A percentile compares a stretch with the other conserved stretches of the same genome.
These are phyloP conservation scores for Penicillium goetzii DNA, from an alignment of 495 filamentous ascomycete genomes.

Conservation along the genomic window DNA sequence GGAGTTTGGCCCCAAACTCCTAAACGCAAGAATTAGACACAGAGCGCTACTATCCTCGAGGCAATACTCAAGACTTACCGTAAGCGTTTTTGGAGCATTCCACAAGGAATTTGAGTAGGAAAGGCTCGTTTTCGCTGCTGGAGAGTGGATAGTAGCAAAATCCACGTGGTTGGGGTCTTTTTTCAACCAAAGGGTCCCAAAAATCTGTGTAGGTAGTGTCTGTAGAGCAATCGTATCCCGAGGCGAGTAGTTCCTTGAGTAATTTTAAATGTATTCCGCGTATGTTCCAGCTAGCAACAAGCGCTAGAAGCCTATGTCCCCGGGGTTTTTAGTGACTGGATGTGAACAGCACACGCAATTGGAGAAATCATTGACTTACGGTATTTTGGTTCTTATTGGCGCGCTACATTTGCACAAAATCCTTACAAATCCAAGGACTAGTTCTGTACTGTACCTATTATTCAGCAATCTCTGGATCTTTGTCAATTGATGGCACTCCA, in stretches of 20 bases:
- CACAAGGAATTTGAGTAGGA: not conserved
- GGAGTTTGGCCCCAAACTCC: conserved; percentile 10
- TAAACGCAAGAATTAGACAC: not conserved
- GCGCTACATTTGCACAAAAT: not conserved
- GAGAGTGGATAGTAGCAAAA: not conserved
- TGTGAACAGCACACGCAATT: not conserved
- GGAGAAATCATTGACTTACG: not conserved
- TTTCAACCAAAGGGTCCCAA: not conserved
- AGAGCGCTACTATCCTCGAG: not conserved
- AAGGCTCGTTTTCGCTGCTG: not conserved
- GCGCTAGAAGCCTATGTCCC: not conserved
- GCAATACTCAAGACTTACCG: not conserved
- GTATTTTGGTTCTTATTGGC: not conserved
- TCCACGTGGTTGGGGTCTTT: not conserved
- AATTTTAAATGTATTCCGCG: not conserved
- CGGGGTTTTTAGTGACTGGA: not conserved
- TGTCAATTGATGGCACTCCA: not conserved
- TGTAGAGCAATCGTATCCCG: conserved; percentile 3
- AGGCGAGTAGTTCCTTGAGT: not conserved
- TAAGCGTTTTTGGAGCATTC: not conserved
- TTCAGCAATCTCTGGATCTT: not conserved
- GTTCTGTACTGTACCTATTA: not conserved
- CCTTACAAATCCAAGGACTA: not conserved
- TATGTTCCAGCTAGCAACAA: not conserved
- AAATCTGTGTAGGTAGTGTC: not conserved